phyloP scores from a whole-genome alignment of 768 basidiomycete genomes.

The Trametes gibbosa region DNA sequence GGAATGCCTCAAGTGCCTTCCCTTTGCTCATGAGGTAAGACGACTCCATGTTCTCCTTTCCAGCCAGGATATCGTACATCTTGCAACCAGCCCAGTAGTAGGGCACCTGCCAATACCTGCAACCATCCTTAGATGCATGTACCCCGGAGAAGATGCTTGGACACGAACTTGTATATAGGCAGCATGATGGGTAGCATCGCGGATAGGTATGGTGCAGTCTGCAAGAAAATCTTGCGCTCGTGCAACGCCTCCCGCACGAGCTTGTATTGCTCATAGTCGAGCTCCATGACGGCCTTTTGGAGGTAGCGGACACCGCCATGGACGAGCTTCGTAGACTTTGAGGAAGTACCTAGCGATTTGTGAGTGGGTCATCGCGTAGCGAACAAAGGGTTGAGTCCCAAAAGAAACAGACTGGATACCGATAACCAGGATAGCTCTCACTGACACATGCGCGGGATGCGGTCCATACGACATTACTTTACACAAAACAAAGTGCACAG shows the following conservation, averaged over 20 bases:
- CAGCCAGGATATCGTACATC: slow-evolving; percentile 93
- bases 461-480: too few relatives aligned
- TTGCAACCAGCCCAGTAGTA: slow-evolving; percentile 97
- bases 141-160: not conserved
- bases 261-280: slow-evolving; percentile 96
- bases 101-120: slow-evolving; percentile 92
- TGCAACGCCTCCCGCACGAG: slow-evolving; percentile 94
- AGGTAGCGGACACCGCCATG: slow-evolving; percentile 98
- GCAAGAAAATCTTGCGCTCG: slow-evolving; percentile 89
- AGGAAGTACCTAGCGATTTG: slow-evolving; percentile 73
- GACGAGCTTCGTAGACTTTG: slow-evolving; percentile 96
- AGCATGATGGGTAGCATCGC: slow-evolving; percentile 96
- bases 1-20: slow-evolving; percentile 91
- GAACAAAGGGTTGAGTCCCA: too few relatives aligned
- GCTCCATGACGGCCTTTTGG: slow-evolving; percentile 92
- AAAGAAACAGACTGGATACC: too few relatives aligned
- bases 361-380: not conserved
- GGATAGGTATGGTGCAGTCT: slow-evolving; percentile 92
- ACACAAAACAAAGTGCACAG: too few relatives aligned
- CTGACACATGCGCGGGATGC: too few relatives aligned
- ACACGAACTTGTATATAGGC: slow-evolving; percentile 81
- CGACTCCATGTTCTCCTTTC: slow-evolving; percentile 94
- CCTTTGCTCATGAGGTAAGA: slow-evolving; percentile 95
- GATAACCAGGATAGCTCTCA: too few relatives aligned
- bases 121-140: slow-evolving; percentile 3